phyloP scores from a whole-genome alignment of 768 basidiomycete species.

The Mycena polygramma region DNA sequence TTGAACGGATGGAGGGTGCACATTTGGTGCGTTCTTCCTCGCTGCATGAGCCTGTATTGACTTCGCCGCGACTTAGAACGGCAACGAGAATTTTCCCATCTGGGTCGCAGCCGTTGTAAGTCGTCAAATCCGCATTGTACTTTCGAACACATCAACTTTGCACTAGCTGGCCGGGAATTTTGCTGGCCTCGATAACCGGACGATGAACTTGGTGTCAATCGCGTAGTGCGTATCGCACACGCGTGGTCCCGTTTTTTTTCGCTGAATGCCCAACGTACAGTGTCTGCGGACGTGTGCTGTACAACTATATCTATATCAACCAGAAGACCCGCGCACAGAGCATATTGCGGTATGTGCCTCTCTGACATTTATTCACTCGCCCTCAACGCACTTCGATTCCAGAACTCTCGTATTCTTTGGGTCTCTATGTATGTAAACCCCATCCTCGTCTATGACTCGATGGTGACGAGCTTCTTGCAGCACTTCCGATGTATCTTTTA shows the following conservation, averaged over 20 bases:
- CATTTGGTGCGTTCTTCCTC: slow-evolving; percentile 48
- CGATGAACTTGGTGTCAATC: slow-evolving; percentile 44
- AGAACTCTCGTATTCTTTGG: slow-evolving; percentile 5
- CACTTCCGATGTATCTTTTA: slow-evolving; percentile 28
- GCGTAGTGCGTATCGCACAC: slow-evolving; percentile 41
- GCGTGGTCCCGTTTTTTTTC: background rate
- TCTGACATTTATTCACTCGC: too few species aligned
- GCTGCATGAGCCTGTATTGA: background rate
- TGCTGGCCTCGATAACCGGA: slow-evolving; percentile 38
- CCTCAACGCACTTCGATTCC: background rate
- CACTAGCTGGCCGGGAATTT: slow-evolving; percentile 40
- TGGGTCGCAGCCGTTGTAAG: slow-evolving; percentile 44
- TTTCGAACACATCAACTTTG: background rate
- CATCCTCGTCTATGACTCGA: slow-evolving; percentile 33
- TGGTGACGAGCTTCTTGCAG: slow-evolving; percentile 12
- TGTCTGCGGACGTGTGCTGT: slow-evolving; percentile 42
- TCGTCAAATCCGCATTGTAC: background rate
- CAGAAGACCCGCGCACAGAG: slow-evolving; percentile 34
- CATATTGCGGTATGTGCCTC: slow-evolving; percentile 24
- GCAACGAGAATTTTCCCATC: slow-evolving; percentile 46
- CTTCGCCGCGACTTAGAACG: slow-evolving; percentile 43
- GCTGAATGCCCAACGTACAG: slow-evolving; percentile 37
- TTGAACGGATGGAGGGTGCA: slow-evolving; percentile 54
- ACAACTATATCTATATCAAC: slow-evolving; percentile 49
- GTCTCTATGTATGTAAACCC: slow-evolving; percentile 8